A percentile compares a stretch with the other conserved stretches of the same genome.
These are phyloP conservation scores for Daldinia loculata DNA, from an alignment of 495 filamentous ascomycete genomes.

Conservation along the genomic window DNA sequence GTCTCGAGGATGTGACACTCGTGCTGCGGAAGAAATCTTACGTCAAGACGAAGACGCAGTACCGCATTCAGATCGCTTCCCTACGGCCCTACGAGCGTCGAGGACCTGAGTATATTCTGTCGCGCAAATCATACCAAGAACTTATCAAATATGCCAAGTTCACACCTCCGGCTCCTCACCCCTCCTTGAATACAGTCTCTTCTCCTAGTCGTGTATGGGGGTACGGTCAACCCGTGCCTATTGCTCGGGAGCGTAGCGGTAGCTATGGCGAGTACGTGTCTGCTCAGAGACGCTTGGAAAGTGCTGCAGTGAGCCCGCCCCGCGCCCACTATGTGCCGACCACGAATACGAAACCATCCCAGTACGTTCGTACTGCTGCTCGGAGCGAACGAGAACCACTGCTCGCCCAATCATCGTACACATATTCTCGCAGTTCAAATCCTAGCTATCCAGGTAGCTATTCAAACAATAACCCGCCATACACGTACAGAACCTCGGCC, in stretches of 20 bases:
- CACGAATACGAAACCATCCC: background rate
- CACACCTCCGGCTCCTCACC: constrained; percentile 27
- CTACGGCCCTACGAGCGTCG: constrained; percentile 24
- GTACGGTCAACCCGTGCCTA: background rate
- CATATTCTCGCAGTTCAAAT: constrained; percentile 9
- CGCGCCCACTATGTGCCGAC: background rate
- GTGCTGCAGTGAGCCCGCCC: constrained; percentile 11
- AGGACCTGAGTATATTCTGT: constrained; percentile 32
- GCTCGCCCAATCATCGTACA: background rate
- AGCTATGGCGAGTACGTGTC: constrained; percentile 37
- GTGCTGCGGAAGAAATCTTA: constrained; percentile 42
- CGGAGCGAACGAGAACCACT: constrained; percentile 24
- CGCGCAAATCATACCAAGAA: constrained; percentile 28
- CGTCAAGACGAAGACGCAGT: constrained; percentile 28
- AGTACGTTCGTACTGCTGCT: background rate
- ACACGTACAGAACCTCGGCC: background rate
- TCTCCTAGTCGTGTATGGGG: background rate
- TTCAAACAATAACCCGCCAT: constrained; percentile 5
- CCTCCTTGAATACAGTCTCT: constrained; percentile 15
- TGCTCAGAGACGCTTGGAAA: constrained; percentile 17
- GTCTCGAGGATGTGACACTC: constrained; percentile 22
- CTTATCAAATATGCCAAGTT: constrained; percentile 31
- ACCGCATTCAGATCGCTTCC: constrained; percentile 11
- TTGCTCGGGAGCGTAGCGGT: constrained; percentile 19
- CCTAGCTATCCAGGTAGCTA: background rate